phyloP scores from a whole-genome alignment of 495 filamentous ascomycete species.

The Talaromyces trachyspermus region DNA sequence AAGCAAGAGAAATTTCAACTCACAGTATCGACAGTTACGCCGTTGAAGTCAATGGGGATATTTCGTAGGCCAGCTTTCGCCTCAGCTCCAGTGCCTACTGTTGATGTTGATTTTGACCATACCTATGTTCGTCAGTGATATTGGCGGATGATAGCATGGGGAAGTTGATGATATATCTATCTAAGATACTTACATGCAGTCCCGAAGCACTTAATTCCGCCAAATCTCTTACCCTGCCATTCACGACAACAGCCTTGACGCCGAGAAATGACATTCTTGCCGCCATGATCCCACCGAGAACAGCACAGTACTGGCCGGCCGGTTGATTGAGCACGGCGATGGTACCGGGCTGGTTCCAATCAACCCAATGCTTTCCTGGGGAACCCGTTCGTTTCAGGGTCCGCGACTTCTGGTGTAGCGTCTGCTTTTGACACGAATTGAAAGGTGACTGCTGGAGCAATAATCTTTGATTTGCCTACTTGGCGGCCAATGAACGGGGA shows the following conservation, averaged over 20 bases:
- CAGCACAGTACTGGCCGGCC: conserved; percentile 49
- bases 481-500: conserved; percentile 28
- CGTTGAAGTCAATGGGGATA: conserved; percentile 43
- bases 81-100: conserved; percentile 54
- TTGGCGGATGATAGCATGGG: neutral
- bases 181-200: conserved; percentile 38
- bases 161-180: neutral
- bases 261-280: conserved; percentile 51
- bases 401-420: conserved; percentile 16
- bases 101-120: conserved; percentile 50
- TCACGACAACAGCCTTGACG: conserved; percentile 46
- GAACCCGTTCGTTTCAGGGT: conserved; percentile 23
- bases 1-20: too few species aligned
- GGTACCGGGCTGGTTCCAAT: conserved; percentile 43
- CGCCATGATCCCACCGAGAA: conserved; percentile 63
- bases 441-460: conserved; percentile 57
- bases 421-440: conserved; percentile 48
- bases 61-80: conserved; percentile 48
- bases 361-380: conserved; percentile 52
- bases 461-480: conserved; percentile 28
- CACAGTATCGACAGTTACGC: conserved; percentile 41
- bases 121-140: conserved; percentile 24
- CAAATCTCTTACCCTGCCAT: conserved; percentile 58
- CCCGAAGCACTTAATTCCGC: conserved; percentile 38
- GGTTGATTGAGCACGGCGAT: conserved; percentile 57